Evolutionary conservation across 2,329 filamentous ascomycete species (phyloP), one percentile per base, ranked within the genome.

Genomic region (Xylaria arbuscula): DNA sequence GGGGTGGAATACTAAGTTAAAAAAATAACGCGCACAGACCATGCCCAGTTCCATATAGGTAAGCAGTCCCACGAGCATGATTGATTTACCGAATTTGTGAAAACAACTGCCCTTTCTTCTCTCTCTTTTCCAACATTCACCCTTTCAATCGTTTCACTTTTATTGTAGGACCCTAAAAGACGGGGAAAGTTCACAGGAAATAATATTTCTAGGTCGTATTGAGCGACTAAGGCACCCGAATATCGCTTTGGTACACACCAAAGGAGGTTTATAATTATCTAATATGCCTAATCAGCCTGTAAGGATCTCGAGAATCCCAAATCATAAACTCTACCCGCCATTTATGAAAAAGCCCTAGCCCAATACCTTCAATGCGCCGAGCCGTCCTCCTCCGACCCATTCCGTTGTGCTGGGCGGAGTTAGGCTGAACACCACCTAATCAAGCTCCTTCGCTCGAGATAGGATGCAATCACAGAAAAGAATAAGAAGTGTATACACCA

Each of bases 311-410:
- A 40, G 13, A 54, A n/a, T 28, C 38, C 45, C 51, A 17, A 42
- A 17, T 36, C 45, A 62, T 63, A 36, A 45, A 8, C 47, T 45
- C 50, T 50, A 38, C 60, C 50, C 36, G 28, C 62, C 28, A 32
- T 53, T 32, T 51, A 56, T 56, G 17, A 45, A 62, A 62, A 53
- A 68, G 34, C 42, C 19, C 22, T 45, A 17, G n/a, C 36, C 57
- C 50, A 54, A 65, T 56, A 36, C 59, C 34, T 48, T 28, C 32
- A 64, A 73, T 73, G 72, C 72, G 71, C 70, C 72, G 72, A 76
- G 75, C 74, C 68, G 53, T 76, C 75, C 72, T 77, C 68, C 75
- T 71, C 73, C 54, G 48, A 48, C 70, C 70, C 70, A 70, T 61
- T 7, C 60, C 47, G 13, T 66, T 40, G 38, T 28, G 50, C 55